These are phyloP conservation scores for Schwanniomyces pseudopolymorphus DNA, from an alignment of 805 yeast genomes.

Conservation along the genomic window DNA sequence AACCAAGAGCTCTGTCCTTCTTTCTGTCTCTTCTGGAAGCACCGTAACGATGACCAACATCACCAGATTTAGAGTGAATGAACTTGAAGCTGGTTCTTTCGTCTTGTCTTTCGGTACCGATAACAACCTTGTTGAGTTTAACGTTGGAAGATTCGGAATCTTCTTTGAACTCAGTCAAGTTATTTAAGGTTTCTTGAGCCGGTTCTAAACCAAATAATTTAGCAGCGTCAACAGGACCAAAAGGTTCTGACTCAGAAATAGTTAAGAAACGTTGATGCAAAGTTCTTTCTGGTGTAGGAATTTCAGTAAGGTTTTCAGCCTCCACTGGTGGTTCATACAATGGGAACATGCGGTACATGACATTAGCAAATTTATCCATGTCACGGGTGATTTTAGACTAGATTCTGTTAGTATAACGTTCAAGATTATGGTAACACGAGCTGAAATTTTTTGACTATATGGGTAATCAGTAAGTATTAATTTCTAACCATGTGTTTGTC, in stretches of 20 bases:
- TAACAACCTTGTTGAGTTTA: slow-evolving; percentile 30
- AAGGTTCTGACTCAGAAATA: slow-evolving; percentile 91
- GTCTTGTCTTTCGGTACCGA: slow-evolving; percentile 63
- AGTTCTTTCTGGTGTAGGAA: slow-evolving; percentile 85
- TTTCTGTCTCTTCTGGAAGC: slow-evolving; percentile 84
- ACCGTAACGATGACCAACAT: slow-evolving; percentile 91
- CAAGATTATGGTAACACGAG: neutral
- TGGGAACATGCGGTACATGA: slow-evolving; percentile 83
- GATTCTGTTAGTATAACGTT: slow-evolving; percentile 1
- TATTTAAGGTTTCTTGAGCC: slow-evolving; percentile 75
- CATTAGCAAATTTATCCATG: slow-evolving; percentile 54
- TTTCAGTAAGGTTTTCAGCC: slow-evolving; percentile 85
- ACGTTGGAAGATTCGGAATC: slow-evolving; percentile 38
- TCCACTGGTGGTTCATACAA: slow-evolving; percentile 43
- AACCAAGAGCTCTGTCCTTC: slow-evolving; percentile 76
- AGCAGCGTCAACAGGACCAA: slow-evolving; percentile 96
- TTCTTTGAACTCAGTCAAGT: slow-evolving; percentile 60
- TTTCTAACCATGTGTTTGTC: slow-evolving; percentile 61
- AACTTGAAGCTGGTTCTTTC: slow-evolving; percentile 75
- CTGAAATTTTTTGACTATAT: neutral
- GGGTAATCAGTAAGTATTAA: slow-evolving; percentile 11
- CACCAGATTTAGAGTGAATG: slow-evolving; percentile 74
- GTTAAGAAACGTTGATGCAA: slow-evolving; percentile 79
- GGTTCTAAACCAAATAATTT: slow-evolving; percentile 78
- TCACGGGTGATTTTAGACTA: slow-evolving; percentile 55